Percentiles rank a stretch among this genome's conserved stretches.
These are phyloP conservation scores for Aeminium ludgeri DNA, from an alignment of 495 filamentous ascomycete genomes.

Conservation along the genomic window DNA sequence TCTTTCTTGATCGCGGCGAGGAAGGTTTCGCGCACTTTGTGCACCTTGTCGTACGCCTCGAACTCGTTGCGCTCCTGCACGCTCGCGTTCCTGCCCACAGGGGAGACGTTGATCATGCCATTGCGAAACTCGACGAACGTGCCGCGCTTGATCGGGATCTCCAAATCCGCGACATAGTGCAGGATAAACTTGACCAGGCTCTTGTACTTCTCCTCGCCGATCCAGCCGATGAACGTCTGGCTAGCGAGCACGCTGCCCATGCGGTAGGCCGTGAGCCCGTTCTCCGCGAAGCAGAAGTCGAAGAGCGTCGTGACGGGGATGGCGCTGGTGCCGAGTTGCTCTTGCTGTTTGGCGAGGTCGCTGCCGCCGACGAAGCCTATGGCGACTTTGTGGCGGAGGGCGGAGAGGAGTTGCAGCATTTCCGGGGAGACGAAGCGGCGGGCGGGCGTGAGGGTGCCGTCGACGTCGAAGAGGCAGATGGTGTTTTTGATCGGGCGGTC, in stretches of 20 bases:
- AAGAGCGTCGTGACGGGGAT: constrained; percentile 64
- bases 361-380: constrained; percentile 64
- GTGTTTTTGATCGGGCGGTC: constrained; percentile 76
- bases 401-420: constrained; percentile 64
- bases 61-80: constrained; percentile 64
- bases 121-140: constrained; percentile 95
- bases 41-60: constrained; percentile 56
- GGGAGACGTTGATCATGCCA: constrained; percentile 91
- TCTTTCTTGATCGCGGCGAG: constrained; percentile 58
- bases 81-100: constrained; percentile 81
- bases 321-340: constrained; percentile 58
- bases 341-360: constrained; percentile 82
- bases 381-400: constrained; percentile 70
- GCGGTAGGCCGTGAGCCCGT: constrained; percentile 82
- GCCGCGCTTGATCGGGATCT: constrained; percentile 77
- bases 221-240: constrained; percentile 75
- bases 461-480: constrained; percentile 85
- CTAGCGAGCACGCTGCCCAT: constrained; percentile 52
- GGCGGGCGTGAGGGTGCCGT: constrained; percentile 68
- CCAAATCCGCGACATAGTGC: constrained; percentile 76
- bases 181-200: constrained; percentile 68
- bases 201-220: constrained; percentile 89
- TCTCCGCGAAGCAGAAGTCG: constrained; percentile 93
- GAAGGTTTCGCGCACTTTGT: constrained; percentile 55
- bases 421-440: constrained; percentile 57